Base-by-base conservation (phyloP, 2,329 filamentous ascomycete species). In the Penicillium sp. region DNA sequence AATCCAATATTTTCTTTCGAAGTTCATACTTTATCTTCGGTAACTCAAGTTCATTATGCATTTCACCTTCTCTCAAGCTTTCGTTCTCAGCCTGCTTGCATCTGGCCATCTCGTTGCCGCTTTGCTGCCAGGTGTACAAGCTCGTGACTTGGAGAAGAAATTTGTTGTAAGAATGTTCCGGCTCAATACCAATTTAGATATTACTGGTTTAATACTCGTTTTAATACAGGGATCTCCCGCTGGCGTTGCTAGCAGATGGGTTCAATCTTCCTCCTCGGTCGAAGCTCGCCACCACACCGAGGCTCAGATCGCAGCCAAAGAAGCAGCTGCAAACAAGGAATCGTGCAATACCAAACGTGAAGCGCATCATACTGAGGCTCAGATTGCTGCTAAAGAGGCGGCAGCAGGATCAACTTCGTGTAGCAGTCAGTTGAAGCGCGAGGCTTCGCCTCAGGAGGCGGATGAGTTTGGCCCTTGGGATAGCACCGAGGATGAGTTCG, bases 251-350 rank as follows among this genome's bases (percentile, higher is more conserved):
- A 53, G 51, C 28, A 23, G 51, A 47, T 53, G 51, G 51, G 26
- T 21, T 11, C 42, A 53, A 26, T 16, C 35, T 11, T 3, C 42
- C 3, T 21, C 51, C 8, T 24, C 51, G 14, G 20, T 47, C 26
- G 42, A 43, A 8, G 51, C 49, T 45, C 49, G 49, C 43, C 49
- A 52, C 24, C 49, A n/a, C n/a, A n/a, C n/a, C n/a, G n/a, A n/a
- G n/a, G n/a, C n/a, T n/a, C n/a, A n/a, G n/a, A n/a, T n/a, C 4
- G 26, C 26, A 4, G 26, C 26, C 5, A 28, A 28, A 8, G 26
- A 28, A 8, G 8, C 26, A 5, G 26, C 26, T 28, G 26, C 4
- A 8, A 28, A 28, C 26, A 8, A 8, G 26, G 8, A 5, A 52
- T 38, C 33, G 4, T 38, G 33, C 7, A 14, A 11, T 38, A 14